These are phyloP conservation scores for Angophora floribunda DNA, from an alignment of 345 rosid species.

Conservation along the genomic window DNA sequence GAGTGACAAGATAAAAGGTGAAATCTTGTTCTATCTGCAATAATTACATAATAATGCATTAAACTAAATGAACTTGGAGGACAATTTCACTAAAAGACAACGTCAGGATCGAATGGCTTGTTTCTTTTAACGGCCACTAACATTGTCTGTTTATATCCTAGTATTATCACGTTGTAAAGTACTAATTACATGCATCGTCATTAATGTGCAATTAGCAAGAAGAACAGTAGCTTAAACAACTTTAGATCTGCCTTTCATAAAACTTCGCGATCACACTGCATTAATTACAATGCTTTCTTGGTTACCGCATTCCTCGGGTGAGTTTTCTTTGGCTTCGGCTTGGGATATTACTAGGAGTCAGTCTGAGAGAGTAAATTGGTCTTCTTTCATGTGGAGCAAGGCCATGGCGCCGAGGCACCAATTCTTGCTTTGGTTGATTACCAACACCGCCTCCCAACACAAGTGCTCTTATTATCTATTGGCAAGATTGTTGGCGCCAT, in stretches of 20 bases:
- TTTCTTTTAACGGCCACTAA: background rate
- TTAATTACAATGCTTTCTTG: no score
- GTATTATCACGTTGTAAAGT: background rate
- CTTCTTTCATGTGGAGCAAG: no score
- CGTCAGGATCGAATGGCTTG: background rate
- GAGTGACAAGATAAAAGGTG: background rate
- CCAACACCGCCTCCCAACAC: no score
- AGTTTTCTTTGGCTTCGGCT: no score
- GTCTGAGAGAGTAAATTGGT: no score
- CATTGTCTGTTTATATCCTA: background rate
- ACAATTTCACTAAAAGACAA: background rate
- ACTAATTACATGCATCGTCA: background rate
- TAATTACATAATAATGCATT: background rate
- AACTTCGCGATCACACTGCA: background rate
- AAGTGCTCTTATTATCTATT: no score
- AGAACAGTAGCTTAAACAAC: background rate
- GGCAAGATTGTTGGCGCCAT: no score
- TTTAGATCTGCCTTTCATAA: background rate
- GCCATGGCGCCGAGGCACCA: no score
- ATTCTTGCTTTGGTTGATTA: no score
- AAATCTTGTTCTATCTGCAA: background rate
- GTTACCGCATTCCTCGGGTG: no score
- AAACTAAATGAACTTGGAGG: background rate
- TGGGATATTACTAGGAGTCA: no score
- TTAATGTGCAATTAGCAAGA: background rate